These are phyloP conservation scores for Trypethelium eluteriae DNA, from an alignment of 495 filamentous ascomycete species.

Conservation along the genomic window DNA sequence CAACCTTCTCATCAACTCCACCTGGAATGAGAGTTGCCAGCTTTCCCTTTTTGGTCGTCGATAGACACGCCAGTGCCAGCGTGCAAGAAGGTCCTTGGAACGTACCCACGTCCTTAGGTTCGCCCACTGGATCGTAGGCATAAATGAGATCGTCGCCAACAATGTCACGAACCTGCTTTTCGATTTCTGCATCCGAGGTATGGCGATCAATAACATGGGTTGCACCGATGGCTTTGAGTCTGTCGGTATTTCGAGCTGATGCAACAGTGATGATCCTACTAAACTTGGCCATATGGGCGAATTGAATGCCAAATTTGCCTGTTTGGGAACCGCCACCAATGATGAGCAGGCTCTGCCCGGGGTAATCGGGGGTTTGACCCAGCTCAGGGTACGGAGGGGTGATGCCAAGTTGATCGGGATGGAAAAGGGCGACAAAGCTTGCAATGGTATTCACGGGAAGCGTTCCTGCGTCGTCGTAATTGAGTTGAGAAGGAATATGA, in stretches of 20 bases:
- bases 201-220: constrained; percentile 29
- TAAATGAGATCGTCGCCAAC: constrained; percentile 34
- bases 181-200: constrained; percentile 23
- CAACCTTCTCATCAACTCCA: constrained; percentile 21
- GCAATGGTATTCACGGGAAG: constrained; percentile 29
- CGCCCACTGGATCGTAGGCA: constrained; percentile 30
- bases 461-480: constrained; percentile 29
- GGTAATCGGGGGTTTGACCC: constrained; percentile 26
- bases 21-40: constrained; percentile 26
- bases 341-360: constrained; percentile 25
- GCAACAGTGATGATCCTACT: constrained; percentile 31
- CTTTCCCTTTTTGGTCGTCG: constrained; percentile 28
- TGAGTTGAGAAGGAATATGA: constrained; percentile 26
- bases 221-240: constrained; percentile 22
- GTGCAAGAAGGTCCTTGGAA: background rate
- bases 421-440: constrained; percentile 29
- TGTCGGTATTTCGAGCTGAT: constrained; percentile 16
- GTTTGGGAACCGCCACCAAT: constrained; percentile 30
- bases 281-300: constrained; percentile 25
- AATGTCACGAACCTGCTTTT: constrained; percentile 25
- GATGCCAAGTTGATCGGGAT: constrained; percentile 20
- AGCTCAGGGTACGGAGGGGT: constrained; percentile 21
- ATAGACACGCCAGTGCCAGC: constrained; percentile 31
- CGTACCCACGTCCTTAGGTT: constrained; percentile 13
- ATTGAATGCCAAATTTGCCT: constrained; percentile 20